Base-by-base conservation (phyloP, 164 flowering plant species). In the Vitis amurensis region DNA sequence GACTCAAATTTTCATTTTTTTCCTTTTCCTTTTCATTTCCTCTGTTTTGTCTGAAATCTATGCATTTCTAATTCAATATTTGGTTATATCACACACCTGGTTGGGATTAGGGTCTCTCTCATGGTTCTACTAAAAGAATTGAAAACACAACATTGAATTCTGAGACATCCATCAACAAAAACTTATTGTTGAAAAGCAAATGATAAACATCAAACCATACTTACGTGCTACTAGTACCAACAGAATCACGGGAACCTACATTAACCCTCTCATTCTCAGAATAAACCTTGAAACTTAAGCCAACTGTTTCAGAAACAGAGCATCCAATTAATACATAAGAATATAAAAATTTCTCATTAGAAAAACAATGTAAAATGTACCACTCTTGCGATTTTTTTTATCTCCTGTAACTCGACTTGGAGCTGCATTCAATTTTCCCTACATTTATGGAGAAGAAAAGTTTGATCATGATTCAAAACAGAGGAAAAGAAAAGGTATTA, bases 281-380 rank as follows among this genome's bases (percentile, higher is more conserved):
- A 76, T 75, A 85, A 8, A 88, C 59, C 76, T 83, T 86, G 50
- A 88, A 82, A 69, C 58, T 80, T 66, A 10, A 56, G 9, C 68
- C 73, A 58, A 51, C 87, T 83, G 74, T 63, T 58, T 14, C 30
- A 59, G 64, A 68, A 68, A 15, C 9, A 16, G 27, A 23, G 11
- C 23, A n/a, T 7, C 27, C 49, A 30, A 60, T 60, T 30, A 7
- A 44, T 61, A 47, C 23, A 8, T 14, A 50, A 16, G 51, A 64
- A 11, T 14, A 11, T 9, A 64, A 50, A 64, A 16, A 0, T 53
- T 53, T 4, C 3, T 47, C 11, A n/a, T 59, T 44, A 17, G 12
- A 29, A 11, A 11, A 48, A 3, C 19, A 37, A 37, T 37, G 44
- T 37, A 37, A 37, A 37, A 37, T 6, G 44, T 37, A 37, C 44